These are phyloP conservation scores for Evernia prunastri DNA, from an alignment of 495 filamentous ascomycete species.

Conservation along the genomic window DNA sequence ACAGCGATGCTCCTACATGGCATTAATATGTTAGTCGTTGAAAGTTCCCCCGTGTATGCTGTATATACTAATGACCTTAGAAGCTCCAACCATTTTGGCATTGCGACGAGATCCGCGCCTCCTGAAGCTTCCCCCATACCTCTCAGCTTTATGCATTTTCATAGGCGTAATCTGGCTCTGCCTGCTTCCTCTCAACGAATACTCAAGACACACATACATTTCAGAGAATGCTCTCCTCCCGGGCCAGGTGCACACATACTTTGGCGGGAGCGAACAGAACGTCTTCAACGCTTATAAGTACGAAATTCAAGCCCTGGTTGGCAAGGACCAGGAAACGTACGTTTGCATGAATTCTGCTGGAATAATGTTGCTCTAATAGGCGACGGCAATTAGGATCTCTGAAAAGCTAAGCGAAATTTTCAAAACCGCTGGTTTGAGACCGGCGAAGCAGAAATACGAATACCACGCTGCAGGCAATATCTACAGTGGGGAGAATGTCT, in stretches of 20 bases:
- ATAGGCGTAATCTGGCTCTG: slow-evolving; percentile 90
- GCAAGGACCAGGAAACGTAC: slow-evolving; percentile 45
- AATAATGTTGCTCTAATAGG: slow-evolving; percentile 31
- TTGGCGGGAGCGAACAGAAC: slow-evolving; percentile 90
- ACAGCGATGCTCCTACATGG: slow-evolving; percentile 14
- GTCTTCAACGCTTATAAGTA: slow-evolving; percentile 87
- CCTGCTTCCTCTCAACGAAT: slow-evolving; percentile 84
- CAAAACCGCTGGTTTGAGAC: slow-evolving; percentile 70
- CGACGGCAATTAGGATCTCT: slow-evolving; percentile 44
- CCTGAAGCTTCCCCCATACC: slow-evolving; percentile 67
- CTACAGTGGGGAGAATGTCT: slow-evolving; percentile 81
- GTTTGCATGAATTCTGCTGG: slow-evolving; percentile 39
- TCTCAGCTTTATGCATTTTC: slow-evolving; percentile 81
- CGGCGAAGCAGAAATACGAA: slow-evolving; percentile 75
- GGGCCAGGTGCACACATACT: slow-evolving; percentile 96
- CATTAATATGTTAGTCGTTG: slow-evolving; percentile 23
- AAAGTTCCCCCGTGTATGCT: not conserved
- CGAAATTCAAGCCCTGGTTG: slow-evolving; percentile 62
- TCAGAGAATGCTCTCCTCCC: slow-evolving; percentile 95
- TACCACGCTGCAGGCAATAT: slow-evolving; percentile 67
- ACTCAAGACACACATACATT: slow-evolving; percentile 90
- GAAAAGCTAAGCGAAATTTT: slow-evolving; percentile 69
- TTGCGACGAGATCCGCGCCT: slow-evolving; percentile 62
- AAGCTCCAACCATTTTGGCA: slow-evolving; percentile 26
- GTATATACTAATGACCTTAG: slow-evolving; percentile 18